phyloP scores from a whole-genome alignment of 768 basidiomycete species.

The Boletus bicolor region DNA sequence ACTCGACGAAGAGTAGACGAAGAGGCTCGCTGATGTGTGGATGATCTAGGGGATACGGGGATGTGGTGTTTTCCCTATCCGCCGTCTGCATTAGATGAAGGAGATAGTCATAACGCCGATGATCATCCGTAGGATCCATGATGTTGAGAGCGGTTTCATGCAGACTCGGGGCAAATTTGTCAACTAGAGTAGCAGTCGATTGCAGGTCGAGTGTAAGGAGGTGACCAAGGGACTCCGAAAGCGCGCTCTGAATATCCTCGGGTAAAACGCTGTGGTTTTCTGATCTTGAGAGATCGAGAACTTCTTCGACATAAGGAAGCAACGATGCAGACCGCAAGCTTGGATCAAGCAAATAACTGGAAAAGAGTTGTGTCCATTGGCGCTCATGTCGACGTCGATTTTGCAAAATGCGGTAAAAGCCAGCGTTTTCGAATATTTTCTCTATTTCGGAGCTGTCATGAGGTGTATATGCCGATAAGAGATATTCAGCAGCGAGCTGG shows the following conservation, averaged over 20 bases:
- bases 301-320: constrained; percentile 64
- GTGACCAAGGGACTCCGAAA: constrained; percentile 59
- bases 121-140: constrained; percentile 45
- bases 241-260: constrained; percentile 48
- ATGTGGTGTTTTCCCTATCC: constrained; percentile 37
- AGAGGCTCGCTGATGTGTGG: constrained; percentile 46
- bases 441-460: constrained; percentile 68
- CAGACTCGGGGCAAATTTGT: constrained; percentile 60
- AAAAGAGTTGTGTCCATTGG: constrained; percentile 71
- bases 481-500: constrained; percentile 90
- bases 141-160: constrained; percentile 61
- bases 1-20: constrained; percentile 59
- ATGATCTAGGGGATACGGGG: constrained; percentile 34
- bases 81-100: constrained; percentile 55
- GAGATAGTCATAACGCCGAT: constrained; percentile 73
- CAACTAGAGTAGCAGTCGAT: constrained; percentile 69
- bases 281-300: constrained; percentile 47
- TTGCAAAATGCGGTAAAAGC: constrained; percentile 90
- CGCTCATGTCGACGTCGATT: constrained; percentile 73
- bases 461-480: constrained; percentile 88
- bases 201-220: constrained; percentile 60
- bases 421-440: constrained; percentile 70
- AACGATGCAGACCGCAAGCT: constrained; percentile 56
- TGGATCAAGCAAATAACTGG: constrained; percentile 73
- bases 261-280: constrained; percentile 51